phyloP scores from a whole-genome alignment of 257 asterid genomes.

The Nicotiana attenuata region DNA sequence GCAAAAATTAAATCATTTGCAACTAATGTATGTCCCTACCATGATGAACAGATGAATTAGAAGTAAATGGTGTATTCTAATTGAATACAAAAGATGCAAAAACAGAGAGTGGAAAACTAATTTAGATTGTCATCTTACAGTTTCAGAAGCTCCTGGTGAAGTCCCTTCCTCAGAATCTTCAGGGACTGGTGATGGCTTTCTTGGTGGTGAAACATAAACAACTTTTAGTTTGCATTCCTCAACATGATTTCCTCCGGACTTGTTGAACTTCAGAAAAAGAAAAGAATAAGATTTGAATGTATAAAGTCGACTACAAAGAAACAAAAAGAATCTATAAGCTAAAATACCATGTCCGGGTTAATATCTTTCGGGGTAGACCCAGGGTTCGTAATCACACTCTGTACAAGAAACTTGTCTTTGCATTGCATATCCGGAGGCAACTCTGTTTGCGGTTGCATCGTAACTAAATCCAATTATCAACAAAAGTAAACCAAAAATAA shows the following conservation, averaged over 20 bases:
- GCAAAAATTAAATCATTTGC: not conserved
- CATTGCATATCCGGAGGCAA: slow-evolving; percentile 72
- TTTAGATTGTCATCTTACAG: slow-evolving; percentile 44
- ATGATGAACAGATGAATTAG: not conserved
- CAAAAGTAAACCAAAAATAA: not conserved
- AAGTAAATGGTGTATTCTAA: not conserved
- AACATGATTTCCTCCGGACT: slow-evolving; percentile 48
- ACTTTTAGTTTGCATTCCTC: slow-evolving; percentile 79
- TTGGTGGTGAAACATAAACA: slow-evolving; percentile 57
- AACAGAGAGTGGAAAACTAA: slow-evolving; percentile 36
- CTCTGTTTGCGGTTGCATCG: slow-evolving; percentile 84
- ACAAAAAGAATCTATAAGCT: not conserved
- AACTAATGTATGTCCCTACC: slow-evolving; percentile 7
- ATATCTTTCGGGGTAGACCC: slow-evolving; percentile 50
- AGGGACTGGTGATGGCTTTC: slow-evolving; percentile 70
- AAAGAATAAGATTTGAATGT: slow-evolving; percentile 5
- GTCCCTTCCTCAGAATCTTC: slow-evolving; percentile 76
- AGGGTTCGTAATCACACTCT: slow-evolving; percentile 53
- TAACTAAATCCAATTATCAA: slow-evolving; percentile 35
- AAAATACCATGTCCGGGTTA: slow-evolving; percentile 58
- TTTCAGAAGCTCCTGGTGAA: slow-evolving; percentile 49
- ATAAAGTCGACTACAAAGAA: not conserved
- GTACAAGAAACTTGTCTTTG: slow-evolving; percentile 73
- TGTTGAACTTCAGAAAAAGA: slow-evolving; percentile 45
- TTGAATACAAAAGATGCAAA: not conserved